Evolutionary conservation across 2,329 filamentous ascomycete genomes (phyloP), one percentile per base, ranked within the genome.

Genomic region (Trichoderma gracile): DNA sequence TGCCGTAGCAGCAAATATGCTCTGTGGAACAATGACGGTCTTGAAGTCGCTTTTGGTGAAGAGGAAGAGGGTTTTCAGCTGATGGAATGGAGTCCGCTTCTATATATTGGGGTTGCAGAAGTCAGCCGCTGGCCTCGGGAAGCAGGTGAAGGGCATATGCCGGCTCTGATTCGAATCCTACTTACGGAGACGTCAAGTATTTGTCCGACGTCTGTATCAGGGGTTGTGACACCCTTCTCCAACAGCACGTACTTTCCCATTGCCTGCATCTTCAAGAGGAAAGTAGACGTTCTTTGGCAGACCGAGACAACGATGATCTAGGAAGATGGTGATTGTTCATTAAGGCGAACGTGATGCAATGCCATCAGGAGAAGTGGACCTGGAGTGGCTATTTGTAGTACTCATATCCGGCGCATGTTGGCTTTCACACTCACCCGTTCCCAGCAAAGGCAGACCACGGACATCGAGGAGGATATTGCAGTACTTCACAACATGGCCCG

Each of bases 11-110:
- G 68, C 71, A 50, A 76, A 75, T 9, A 72, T 63, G 43, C 65
- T 72, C 19, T 76, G 74, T 2, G 74, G 75, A 0, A 71, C 17
- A 14, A 75, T 67, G 19, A 76, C 71, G 9, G 74, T 76, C 38
- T 74, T 73, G 70, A 74, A 72, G 42, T 76, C 72, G 57, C 72
- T 73, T 55, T 71, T 74, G 0, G 74, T 75, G 27, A 76, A 76
- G 0, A 73, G 69, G 27, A 69, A 72, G 1, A 71, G 57, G 0
- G 71, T 72, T 25, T 70, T 66, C 1, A 72, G 49, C 33, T 73
- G 67, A 30, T 53, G 67, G 2, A 56, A 12, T 10, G 27, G 19
- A 10, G 33, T 30, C n/a, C 47, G 58, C 23, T 19, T 61, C 58
- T 61, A 23, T 61, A 23, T 33, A 46, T 7, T 19, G 19, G 21